Conservation (phyloP, 257 asterid genomes). For the Craterostigma plantagineum region DNA sequence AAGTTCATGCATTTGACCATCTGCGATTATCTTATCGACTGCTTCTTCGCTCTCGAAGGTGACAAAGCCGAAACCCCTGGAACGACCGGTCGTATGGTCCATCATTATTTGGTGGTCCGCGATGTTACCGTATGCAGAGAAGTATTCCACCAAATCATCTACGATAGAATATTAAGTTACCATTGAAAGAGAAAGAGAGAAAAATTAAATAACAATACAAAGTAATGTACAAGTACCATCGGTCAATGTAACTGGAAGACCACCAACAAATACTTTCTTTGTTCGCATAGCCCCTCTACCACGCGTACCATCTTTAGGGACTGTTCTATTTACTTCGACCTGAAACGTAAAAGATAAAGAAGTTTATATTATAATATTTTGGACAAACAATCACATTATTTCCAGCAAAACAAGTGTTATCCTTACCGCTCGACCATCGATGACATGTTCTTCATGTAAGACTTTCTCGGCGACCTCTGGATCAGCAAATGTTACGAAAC, state of each 20-base stretch:
- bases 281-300: constrained; percentile 59
- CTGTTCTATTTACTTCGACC: constrained; percentile 98
- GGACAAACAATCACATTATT: background rate
- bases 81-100: constrained; percentile 79
- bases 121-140: constrained; percentile 66
- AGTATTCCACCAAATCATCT: constrained; percentile 81
- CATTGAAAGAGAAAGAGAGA: constrained; percentile 7
- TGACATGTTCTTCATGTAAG: constrained; percentile 65
- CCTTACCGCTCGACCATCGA: constrained; percentile 79
- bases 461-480: constrained; percentile 76
- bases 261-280: constrained; percentile 87
- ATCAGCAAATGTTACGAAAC: constrained; percentile 78
- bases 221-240: constrained; percentile 40
- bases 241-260: constrained; percentile 58
- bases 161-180: background rate
- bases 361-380: constrained; percentile 1
- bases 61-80: constrained; percentile 91
- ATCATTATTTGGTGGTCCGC: constrained; percentile 91
- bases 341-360: constrained; percentile 15
- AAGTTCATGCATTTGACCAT: constrained; percentile 91
- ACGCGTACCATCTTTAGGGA: constrained; percentile 72
- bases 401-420: background rate
- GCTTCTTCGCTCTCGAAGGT: constrained; percentile 84
- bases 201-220: background rate
- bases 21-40: constrained; percentile 63